Conservation (phyloP, 176 grass and related monocot species). For the Phoenix roebelenii region DNA sequence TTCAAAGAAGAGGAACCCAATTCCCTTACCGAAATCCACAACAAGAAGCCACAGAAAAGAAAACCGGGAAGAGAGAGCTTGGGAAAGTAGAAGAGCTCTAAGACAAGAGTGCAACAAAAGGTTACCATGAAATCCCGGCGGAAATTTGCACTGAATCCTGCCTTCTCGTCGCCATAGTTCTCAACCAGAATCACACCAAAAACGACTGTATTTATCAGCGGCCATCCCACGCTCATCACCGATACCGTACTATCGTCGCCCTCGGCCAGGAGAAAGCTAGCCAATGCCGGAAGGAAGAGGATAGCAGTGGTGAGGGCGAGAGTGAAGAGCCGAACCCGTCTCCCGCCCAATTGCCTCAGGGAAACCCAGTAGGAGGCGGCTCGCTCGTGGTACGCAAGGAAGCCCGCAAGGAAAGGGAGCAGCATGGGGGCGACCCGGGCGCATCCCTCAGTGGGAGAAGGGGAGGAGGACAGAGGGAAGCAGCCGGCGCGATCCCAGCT, state of each 20-base stretch:
- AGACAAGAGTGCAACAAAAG: conserved; percentile 66
- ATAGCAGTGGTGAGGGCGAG: conserved; percentile 39
- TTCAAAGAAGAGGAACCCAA: conserved; percentile 32
- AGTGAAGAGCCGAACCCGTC: conserved; percentile 14
- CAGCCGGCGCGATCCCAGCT: conserved; percentile 40
- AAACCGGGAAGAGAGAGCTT: conserved; percentile 66
- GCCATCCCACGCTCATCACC: conserved; percentile 38
- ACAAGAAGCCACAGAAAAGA: conserved; percentile 55
- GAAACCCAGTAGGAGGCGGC: conserved; percentile 24
- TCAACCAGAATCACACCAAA: conserved; percentile 58
- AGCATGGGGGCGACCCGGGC: conserved; percentile 26
- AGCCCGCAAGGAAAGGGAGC: conserved; percentile 43
- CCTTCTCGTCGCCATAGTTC: conserved; percentile 37
- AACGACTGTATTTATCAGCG: conserved; percentile 51
- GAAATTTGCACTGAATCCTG: conserved; percentile 25
- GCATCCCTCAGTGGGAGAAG: conserved; percentile 27
- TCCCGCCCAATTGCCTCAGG: conserved; percentile 37
- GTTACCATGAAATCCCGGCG: conserved; percentile 57
- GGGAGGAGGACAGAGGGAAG: conserved; percentile 27
- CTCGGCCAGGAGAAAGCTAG: conserved; percentile 30
- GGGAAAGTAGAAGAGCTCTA: conserved; percentile 86
- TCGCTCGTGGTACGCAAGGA: conserved; percentile 52
- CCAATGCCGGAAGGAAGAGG: conserved; percentile 46
- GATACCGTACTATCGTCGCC: conserved; percentile 15
- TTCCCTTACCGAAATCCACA: conserved; percentile 68